Conservation (phyloP, 202 grass and related monocot species). For the Carex arenaria region DNA sequence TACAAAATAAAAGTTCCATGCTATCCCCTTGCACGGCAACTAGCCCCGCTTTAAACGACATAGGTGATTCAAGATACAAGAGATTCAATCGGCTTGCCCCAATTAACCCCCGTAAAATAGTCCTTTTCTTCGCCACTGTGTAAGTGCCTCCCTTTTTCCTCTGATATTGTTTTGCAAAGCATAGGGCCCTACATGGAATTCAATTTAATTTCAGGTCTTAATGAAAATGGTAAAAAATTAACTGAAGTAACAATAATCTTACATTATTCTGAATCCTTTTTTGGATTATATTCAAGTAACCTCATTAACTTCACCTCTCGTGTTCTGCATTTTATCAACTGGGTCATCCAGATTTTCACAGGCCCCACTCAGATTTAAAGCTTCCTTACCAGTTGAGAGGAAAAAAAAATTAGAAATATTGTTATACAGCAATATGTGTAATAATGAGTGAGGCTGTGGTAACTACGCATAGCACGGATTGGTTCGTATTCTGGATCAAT, state of each 20-base stretch:
- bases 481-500: too few species aligned
- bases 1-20: conserved; percentile 42
- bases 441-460: too few species aligned
- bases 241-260: not conserved
- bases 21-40: conserved; percentile 33
- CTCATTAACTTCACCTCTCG: not conserved
- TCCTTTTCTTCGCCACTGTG: conserved; percentile 93
- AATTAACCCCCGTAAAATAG: conserved; percentile 66
- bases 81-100: conserved; percentile 53
- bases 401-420: not conserved
- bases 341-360: not conserved
- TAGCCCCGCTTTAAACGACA: conserved; percentile 43
- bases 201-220: too few species aligned
- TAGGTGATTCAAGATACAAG: conserved; percentile 59
- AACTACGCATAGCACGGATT: too few species aligned
- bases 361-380: conserved; percentile 4
- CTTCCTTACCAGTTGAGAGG: not conserved
- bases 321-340: not conserved
- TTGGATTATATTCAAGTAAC: conserved; percentile 12
- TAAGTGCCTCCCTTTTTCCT: conserved; percentile 31
- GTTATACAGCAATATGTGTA: not conserved
- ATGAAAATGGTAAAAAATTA: not conserved
- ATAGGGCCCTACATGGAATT: too few species aligned
- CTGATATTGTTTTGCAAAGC: not conserved
- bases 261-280: not conserved